These are phyloP conservation scores for Boletus sp. DNA, from an alignment of 1,284 basidiomycete species.

Conservation along the genomic window DNA sequence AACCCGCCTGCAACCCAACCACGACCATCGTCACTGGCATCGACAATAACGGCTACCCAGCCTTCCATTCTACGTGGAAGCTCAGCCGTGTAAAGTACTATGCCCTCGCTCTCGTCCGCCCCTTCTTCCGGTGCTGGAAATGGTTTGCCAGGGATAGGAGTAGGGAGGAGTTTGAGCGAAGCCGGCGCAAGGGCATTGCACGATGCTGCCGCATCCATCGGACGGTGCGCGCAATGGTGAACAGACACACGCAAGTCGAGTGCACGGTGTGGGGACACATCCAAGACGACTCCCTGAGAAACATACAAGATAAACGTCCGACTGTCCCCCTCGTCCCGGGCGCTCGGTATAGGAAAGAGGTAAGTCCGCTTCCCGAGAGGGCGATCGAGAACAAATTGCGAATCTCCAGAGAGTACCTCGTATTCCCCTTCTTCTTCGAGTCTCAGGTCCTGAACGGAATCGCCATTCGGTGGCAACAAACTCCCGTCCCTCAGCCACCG, in stretches of 20 bases:
- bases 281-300: constrained; percentile 51
- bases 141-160: constrained; percentile 43
- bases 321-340: constrained; percentile 1
- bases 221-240: constrained; percentile 37
- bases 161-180: constrained; percentile 57
- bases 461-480: constrained; percentile 32
- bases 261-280: constrained; percentile 47
- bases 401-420: constrained; percentile 35
- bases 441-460: neutral
- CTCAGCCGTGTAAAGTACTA: constrained; percentile 57
- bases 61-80: constrained; percentile 31
- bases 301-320: constrained; percentile 51
- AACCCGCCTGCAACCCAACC: constrained; percentile 68
- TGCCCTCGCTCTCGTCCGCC: constrained; percentile 67
- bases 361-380: constrained; percentile 46
- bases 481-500: constrained; percentile 64
- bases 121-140: constrained; percentile 69
- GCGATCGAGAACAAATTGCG: constrained; percentile 41
- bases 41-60: constrained; percentile 52
- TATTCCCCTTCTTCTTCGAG: constrained; percentile 29
- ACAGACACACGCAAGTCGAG: constrained; percentile 43
- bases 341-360: constrained; percentile 43
- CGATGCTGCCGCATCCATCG: constrained; percentile 9
- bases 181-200: constrained; percentile 45
- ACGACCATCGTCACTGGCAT: constrained; percentile 44